Base-by-base conservation (phyloP, 352 stramenopile species). In the Globisporangium paroecandrum region DNA sequence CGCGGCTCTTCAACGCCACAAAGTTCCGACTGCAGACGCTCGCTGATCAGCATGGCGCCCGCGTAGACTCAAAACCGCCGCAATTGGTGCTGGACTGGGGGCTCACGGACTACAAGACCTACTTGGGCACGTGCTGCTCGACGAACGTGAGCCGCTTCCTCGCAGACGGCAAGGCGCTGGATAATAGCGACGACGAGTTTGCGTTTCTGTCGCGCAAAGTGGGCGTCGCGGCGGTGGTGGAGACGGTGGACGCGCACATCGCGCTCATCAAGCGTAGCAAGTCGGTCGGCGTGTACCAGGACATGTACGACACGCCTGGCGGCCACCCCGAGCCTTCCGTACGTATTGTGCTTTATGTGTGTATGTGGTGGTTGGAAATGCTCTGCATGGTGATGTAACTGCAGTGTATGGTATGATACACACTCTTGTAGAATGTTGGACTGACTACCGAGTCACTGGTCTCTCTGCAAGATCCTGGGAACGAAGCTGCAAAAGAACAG, bases 131-230 rank as follows among this genome's bases (percentile, higher is more conserved):
- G 46, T 95, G 87, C 70, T 89, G 78, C 68, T 87, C 85, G 36
- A 62, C 75, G 3, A 69, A 78, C 12, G 71, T 78, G 5, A 55
- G 58, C 15, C 67, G 65, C 49, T 69, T 93, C 49, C 66, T 82
- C 9, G 22, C 22, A 12, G 85, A 89, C 43, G 75, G 75, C 18
- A 29, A 72, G 4, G 32, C 20, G n/a, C 41, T 70, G 0, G 10
- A 24, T 5, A 51, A 24, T 3, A 38, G 6, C 8, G 63, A 32
- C 34, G 66, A 90, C 57, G 46, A 25, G n/a, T 81, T 81, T 49
- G 78, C 79, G 57, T 93, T 85, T 65, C 46, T 94, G 13, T 95
- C 87, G 12, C 72, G 83, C 32, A 95, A 95, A 77, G 77, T 95
- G 43, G 87, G 87, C 34, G 85, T 95, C 55, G 87, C 87, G 0